Base-by-base conservation (phyloP, 1,284 basidiomycete genomes). In the Rhodotorula sp. region DNA sequence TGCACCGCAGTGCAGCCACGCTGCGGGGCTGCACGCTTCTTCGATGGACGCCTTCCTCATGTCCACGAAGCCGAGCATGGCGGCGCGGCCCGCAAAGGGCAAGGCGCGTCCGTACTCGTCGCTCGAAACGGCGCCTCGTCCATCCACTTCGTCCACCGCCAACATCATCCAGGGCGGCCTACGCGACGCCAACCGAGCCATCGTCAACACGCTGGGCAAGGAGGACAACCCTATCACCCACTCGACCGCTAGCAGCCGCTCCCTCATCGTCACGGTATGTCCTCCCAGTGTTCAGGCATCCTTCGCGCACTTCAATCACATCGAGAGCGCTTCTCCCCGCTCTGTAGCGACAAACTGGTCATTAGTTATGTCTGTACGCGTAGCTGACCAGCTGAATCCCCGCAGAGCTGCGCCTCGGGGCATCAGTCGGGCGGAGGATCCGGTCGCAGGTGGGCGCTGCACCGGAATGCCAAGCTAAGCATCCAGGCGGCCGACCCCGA, bases 361-460 rank as follows among this genome's bases (percentile, higher is more conserved):
- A 34, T 34, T 34, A 3, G 2, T 34, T 3, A 34, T 34, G 2
- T 5, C 34, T 34, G 34, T 34, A 34, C 2, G 34, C 34, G 27
- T 14, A 2, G 8, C 42, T 57, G 56, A 45, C 57, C 0, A 5
- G 1, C 8, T 25, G 2, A 7, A 5, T 34, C 4, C 3, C 7
- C n/a, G 50, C 61, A 75, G 70, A 67, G 65, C 62, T 70, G 70
- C 63, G 65, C 74, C 27, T 66, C 64, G 5, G 74, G 74, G 0
- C 74, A 76, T 49, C 74, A 76, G 45, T 25, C 44, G 13, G 72
- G 70, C 27, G 74, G 72, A 23, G 74, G 72, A 41, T 27, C 64
- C 4, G 52, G 59, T 1, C 21, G 49, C 21, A 55, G 34, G 14
- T 76, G 72, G 72, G 14, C 55, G 3, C 16, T 70, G n/a, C 66